Conservation (phyloP, 805 yeast species). For the Pichia deserticola region DNA sequence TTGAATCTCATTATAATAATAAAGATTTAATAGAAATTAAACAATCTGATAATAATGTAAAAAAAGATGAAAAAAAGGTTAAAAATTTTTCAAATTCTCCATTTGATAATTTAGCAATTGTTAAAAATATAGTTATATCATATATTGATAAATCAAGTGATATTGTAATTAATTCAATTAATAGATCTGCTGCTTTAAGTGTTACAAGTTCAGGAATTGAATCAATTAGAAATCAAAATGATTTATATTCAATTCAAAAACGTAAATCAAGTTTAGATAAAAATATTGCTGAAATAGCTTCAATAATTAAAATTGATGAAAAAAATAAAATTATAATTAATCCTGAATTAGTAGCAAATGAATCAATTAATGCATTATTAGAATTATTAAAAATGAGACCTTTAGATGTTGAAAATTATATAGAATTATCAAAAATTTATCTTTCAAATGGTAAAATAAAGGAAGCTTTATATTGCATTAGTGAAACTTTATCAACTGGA, state of each 20-base stretch:
- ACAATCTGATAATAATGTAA: background rate
- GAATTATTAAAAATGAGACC: constrained; percentile 59
- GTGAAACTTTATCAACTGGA: constrained; percentile 49
- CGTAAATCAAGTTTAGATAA: constrained; percentile 3
- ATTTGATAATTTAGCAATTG: constrained; percentile 1
- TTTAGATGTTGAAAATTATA: constrained; percentile 70
- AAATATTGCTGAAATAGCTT: background rate
- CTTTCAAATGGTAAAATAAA: constrained; percentile 51
- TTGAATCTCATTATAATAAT: background rate
- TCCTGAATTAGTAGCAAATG: constrained; percentile 1
- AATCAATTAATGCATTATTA: constrained; percentile 5
- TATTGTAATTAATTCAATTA: constrained; percentile 6
- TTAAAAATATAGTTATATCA: constrained; percentile 1
- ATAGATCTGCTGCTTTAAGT: constrained; percentile 7
- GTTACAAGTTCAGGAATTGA: constrained; percentile 4
- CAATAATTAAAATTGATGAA: background rate
- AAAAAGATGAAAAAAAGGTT: background rate
- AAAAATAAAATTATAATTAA: background rate
- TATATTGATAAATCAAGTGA: constrained; percentile 10
- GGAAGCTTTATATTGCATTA: constrained; percentile 56
- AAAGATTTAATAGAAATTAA: background rate
- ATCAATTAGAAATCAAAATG: constrained; percentile 1
- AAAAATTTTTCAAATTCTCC: background rate
- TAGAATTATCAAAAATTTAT: constrained; percentile 67
- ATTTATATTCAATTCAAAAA: constrained; percentile 2